A percentile compares a stretch with the other conserved stretches of the same genome.
phyloP scores from a whole-genome alignment of 2,329 filamentous ascomycete genomes.

The Colletotrichum orbiculare region DNA sequence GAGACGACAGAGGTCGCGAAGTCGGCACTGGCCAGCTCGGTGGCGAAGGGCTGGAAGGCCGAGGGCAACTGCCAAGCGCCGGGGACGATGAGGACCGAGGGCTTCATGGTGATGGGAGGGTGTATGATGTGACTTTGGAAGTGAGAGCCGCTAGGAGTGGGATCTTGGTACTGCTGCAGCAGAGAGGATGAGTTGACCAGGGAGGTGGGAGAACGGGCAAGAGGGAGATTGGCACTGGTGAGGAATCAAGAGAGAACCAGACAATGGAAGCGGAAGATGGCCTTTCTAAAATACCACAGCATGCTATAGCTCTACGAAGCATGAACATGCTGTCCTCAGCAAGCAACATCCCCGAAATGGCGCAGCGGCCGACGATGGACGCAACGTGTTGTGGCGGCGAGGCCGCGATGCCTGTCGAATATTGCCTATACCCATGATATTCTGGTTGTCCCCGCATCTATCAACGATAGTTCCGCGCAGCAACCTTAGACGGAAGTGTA shows the following conservation, averaged over 20 bases:
- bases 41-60: constrained; percentile 41
- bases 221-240: constrained; percentile 9
- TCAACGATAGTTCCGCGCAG: constrained; percentile 3
- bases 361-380: neutral
- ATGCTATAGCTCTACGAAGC: neutral
- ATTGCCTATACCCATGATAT: constrained; percentile 12
- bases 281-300: constrained; percentile 26
- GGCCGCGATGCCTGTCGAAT: neutral
- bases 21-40: constrained; percentile 34
- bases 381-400: neutral
- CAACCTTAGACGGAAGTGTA: neutral
- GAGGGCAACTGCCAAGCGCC: constrained; percentile 52
- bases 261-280: constrained; percentile 17
- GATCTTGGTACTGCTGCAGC: constrained; percentile 21
- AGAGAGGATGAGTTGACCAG: constrained; percentile 9
- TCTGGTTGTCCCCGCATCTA: constrained; percentile 8
- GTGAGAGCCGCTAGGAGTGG: neutral
- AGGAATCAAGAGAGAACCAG: constrained; percentile 1
- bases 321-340: constrained; percentile 17
- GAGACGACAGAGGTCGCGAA: constrained; percentile 43
- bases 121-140: neutral
- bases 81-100: constrained; percentile 50
- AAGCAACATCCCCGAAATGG: constrained; percentile 29
- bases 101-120: constrained; percentile 25
- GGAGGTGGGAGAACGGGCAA: constrained; percentile 4